Conservation (phyloP, 768 basidiomycete species). For the Imleria badia region DNA sequence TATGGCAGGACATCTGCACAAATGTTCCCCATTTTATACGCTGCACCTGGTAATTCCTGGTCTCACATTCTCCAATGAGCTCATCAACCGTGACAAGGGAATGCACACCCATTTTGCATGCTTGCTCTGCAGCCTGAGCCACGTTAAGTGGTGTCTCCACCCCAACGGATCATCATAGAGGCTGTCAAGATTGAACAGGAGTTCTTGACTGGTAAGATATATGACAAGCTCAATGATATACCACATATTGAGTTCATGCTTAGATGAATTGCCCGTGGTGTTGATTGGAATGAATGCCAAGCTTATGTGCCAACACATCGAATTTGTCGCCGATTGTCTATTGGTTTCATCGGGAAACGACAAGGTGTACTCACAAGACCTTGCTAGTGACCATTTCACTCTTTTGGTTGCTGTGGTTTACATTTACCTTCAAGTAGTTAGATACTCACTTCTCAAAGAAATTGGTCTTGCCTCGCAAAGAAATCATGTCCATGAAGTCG, state of each 20-base stretch:
- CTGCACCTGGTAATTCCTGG: no score
- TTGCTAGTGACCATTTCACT: conserved; percentile 24
- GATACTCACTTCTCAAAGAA: conserved; percentile 97
- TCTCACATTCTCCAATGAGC: no score
- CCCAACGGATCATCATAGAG: conserved; percentile 68
- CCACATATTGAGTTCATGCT: not conserved
- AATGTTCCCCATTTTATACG: no score
- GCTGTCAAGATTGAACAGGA: conserved; percentile 87
- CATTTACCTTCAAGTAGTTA: conserved; percentile 70
- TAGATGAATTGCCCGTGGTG: conserved; percentile 80
- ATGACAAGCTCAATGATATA: fast-evolving
- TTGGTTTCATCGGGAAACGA: conserved; percentile 80
- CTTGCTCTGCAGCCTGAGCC: no score
- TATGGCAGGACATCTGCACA: no score
- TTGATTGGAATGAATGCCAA: conserved; percentile 91
- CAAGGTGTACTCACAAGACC: conserved; percentile 53
- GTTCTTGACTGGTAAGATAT: conserved; percentile 67
- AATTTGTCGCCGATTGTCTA: conserved; percentile 89
- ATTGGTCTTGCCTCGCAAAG: conserved; percentile 94
- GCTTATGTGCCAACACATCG: conserved; percentile 91
- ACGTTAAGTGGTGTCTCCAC: conserved; percentile 78
- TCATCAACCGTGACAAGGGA: no score
- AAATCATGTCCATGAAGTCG: conserved; percentile 96
- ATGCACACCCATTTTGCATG: no score
- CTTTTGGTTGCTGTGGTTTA: conserved; percentile 39